These are phyloP conservation scores for Magnusiomyces paraingens DNA, from an alignment of 1,139 yeast species.

Conservation along the genomic window DNA sequence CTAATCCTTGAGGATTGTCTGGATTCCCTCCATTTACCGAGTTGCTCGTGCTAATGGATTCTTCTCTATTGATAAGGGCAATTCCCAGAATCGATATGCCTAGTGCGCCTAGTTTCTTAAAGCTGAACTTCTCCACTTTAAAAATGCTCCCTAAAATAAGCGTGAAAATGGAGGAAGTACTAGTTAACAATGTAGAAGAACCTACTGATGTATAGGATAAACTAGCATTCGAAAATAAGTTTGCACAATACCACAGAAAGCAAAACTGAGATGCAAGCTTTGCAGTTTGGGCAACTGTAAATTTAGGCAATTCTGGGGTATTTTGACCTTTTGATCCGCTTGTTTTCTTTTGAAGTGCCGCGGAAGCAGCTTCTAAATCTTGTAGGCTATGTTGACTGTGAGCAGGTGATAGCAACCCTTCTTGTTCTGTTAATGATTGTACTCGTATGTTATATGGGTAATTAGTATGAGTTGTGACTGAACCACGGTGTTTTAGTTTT, in stretches of 20 bases:
- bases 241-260: constrained; percentile 83
- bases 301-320: constrained; percentile 5
- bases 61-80: constrained; percentile 30
- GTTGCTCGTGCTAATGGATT: not conserved
- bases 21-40: constrained; percentile 20
- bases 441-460: too few relatives aligned
- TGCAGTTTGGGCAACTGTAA: constrained; percentile 35
- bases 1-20: constrained; percentile 29
- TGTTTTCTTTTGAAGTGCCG: constrained; percentile 8
- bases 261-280: constrained; percentile 72
- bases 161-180: constrained; percentile 91
- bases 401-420: constrained; percentile 7
- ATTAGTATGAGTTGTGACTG: too few relatives aligned
- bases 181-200: constrained; percentile 83
- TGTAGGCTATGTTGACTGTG: constrained; percentile 7
- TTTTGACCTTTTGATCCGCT: constrained; percentile 4
- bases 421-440: constrained; percentile 1
- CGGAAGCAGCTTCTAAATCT: constrained; percentile 9
- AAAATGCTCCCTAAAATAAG: constrained; percentile 71
- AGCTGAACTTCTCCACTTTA: constrained; percentile 61
- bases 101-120: constrained; percentile 60
- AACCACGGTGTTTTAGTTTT: constrained; percentile 7
- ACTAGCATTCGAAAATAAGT: constrained; percentile 81
- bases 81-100: constrained; percentile 74
- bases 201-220: constrained; percentile 86